phyloP scores from a whole-genome alignment of 805 yeast genomes.

The Ogataea parapolymorpha region DNA sequence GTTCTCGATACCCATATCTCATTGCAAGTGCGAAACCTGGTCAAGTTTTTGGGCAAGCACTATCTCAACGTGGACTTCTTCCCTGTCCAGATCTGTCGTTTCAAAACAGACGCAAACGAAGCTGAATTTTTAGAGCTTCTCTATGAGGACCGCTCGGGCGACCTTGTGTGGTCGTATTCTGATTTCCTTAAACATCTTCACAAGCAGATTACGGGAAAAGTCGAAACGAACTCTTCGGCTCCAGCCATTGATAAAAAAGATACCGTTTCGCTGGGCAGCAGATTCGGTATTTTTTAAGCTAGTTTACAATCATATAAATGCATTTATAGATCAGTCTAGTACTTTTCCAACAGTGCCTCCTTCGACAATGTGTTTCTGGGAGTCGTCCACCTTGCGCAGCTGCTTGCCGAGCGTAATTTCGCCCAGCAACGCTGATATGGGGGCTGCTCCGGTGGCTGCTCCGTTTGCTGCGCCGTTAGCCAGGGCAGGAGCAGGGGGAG shows the following conservation, averaged over 20 bases:
- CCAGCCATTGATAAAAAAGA: conserved; percentile 8
- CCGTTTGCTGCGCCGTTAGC: background rate
- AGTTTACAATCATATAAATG: conserved; percentile 6
- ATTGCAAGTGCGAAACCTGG: conserved; percentile 59
- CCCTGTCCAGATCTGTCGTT: conserved; percentile 60
- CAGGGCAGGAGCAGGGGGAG: conserved; percentile 30
- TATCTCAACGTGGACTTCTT: conserved; percentile 37
- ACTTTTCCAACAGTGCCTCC: conserved; percentile 52
- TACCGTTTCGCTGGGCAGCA: conserved; percentile 15
- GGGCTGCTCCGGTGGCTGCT: conserved; percentile 25
- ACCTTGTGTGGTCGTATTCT: conserved; percentile 52
- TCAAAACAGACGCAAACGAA: conserved; percentile 60
- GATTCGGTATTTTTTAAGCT: conserved; percentile 19
- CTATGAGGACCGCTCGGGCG: conserved; percentile 67
- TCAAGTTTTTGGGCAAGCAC: conserved; percentile 49
- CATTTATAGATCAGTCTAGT: conserved; percentile 22
- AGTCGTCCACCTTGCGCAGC: conserved; percentile 49
- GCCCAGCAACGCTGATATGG: conserved; percentile 44
- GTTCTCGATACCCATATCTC: conserved; percentile 66
- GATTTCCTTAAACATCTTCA: conserved; percentile 72
- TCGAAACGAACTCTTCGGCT: conserved; percentile 28
- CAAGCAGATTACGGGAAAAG: conserved; percentile 50
- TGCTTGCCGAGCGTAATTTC: conserved; percentile 53
- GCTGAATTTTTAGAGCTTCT: conserved; percentile 54
- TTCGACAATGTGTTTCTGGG: conserved; percentile 44